Conservation (phyloP, 1,284 basidiomycete species). For the Inonotus obliquus region DNA sequence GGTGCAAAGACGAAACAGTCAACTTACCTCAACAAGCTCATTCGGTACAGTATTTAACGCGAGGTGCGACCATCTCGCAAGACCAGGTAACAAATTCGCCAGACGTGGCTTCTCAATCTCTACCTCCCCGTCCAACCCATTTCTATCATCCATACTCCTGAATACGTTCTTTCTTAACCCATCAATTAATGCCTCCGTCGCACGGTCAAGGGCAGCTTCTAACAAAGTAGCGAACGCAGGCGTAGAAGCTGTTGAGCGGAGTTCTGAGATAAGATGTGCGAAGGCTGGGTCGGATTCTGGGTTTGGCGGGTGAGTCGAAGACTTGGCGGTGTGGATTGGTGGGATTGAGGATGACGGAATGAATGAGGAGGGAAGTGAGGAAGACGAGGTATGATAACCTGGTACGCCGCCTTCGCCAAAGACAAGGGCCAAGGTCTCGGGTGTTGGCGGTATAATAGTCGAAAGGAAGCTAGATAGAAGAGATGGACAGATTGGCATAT, state of each 20-base stretch:
- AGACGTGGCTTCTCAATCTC: conserved; percentile 52
- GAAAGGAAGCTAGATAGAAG: conserved; percentile 55
- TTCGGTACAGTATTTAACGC: conserved; percentile 74
- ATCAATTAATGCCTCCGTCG: conserved; percentile 50
- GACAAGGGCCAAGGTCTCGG: conserved; percentile 62
- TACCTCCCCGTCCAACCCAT: conserved; percentile 27
- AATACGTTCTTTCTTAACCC: conserved; percentile 59
- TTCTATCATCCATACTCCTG: conserved; percentile 22
- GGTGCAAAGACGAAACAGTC: not conserved
- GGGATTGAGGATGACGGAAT: conserved; percentile 24
- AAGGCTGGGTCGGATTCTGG: conserved; percentile 47
- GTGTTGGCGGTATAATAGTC: conserved; percentile 66
- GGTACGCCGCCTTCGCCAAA: conserved; percentile 57
- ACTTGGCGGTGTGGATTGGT: conserved; percentile 21
- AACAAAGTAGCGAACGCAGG: conserved; percentile 68
- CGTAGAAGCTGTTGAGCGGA: conserved; percentile 57
- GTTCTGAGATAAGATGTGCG: conserved; percentile 62
- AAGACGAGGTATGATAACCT: conserved; percentile 28
- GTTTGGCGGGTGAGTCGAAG: conserved; percentile 23
- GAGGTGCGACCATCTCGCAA: conserved; percentile 71
- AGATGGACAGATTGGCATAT: not conserved
- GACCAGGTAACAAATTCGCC: conserved; percentile 72
- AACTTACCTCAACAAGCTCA: conserved; percentile 76
- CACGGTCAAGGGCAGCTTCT: conserved; percentile 61
- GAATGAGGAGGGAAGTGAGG: conserved; percentile 20